Base-by-base conservation (phyloP, 2,329 filamentous ascomycete species). In the Tolypocladium nubicola region DNA sequence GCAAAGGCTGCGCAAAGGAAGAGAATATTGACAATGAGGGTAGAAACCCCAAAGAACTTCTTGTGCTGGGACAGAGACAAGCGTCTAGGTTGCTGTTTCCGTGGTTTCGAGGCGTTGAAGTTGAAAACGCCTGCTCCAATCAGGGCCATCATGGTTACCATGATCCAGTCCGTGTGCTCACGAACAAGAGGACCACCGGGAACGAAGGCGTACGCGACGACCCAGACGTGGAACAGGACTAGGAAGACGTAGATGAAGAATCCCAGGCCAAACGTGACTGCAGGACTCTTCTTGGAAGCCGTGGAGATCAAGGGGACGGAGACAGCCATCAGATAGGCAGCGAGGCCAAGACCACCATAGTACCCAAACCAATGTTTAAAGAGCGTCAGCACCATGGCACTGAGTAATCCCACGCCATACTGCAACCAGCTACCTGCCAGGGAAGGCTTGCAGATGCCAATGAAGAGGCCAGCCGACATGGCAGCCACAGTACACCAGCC, bases 201-300 rank as follows among this genome's bases (percentile, higher is more conserved):
- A 3, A 99, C 94, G 65, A 99, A 99, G 14, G 94, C 94, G 67
- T 99, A 99, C 2, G 94, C 94, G 13, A 99, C 94, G 40, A 97
- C 89, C 94, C 94, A 99, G 57, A 97, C 91, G 68, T 97, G 93
- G 78, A 96, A 96, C n/a, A 99, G 82, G 5, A 97, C 87, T 75
- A 97, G 76, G 66, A 97, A 80, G 72, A 97, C 96, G 77, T 97
- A 99, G 53, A 96, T 72, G 55, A 97, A 75, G 75, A 96, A 97
- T 4, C 89, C 93, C 16, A 95, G 70, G 3, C 93, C 94, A 68
- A 99, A 99, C 0, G 89, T 90, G 33, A 80, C 79, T 6, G 85
- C 89, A 0, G 91, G 91, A 55, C 79, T 87, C 69, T 89, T 88
- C 67, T 86, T 86, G 33, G 89, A 82, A 33, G 90, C 91, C 55